phyloP scores from a whole-genome alignment of 2,329 filamentous ascomycete genomes.

The Xylariaceae sp. region DNA sequence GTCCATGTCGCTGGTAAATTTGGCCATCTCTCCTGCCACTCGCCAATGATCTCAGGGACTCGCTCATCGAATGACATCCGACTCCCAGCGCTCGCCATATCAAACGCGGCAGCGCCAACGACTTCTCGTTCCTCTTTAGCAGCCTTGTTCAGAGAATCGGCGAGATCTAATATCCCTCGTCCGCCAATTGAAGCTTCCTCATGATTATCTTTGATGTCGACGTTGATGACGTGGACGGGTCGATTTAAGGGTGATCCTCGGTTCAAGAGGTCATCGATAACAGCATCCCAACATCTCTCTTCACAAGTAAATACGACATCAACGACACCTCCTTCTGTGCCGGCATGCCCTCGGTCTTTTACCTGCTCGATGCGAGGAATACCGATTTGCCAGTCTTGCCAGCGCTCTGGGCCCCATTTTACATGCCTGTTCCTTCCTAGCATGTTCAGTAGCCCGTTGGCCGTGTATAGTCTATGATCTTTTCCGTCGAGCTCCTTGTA shows the following conservation, averaged over 20 bases:
- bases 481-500: slow-evolving; percentile 88
- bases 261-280: slow-evolving; percentile 89
- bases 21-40: slow-evolving; percentile 96
- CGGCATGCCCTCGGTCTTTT: slow-evolving; percentile 76
- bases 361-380: slow-evolving; percentile 79
- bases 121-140: slow-evolving; percentile 77
- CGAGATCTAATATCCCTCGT: slow-evolving; percentile 88
- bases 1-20: slow-evolving; percentile 92
- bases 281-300: slow-evolving; percentile 97
- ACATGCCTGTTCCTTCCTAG: slow-evolving; percentile 87
- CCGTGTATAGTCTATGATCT: slow-evolving; percentile 84
- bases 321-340: slow-evolving; percentile 86
- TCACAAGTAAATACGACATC: slow-evolving; percentile 97
- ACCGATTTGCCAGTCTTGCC: slow-evolving; percentile 96
- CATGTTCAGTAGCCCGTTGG: slow-evolving; percentile 96
- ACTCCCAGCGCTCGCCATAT: slow-evolving; percentile 69
- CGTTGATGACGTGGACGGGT: slow-evolving; percentile 96
- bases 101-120: slow-evolving; percentile 69
- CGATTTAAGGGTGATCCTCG: slow-evolving; percentile 86
- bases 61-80: slow-evolving; percentile 86
- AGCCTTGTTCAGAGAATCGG: slow-evolving; percentile 80
- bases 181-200: slow-evolving; percentile 93
- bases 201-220: slow-evolving; percentile 98
- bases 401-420: slow-evolving; percentile 95
- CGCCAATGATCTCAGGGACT: slow-evolving; percentile 87